Base-by-base conservation (phyloP, 2,329 filamentous ascomycete genomes). In the Talaromyces rugulosus region DNA sequence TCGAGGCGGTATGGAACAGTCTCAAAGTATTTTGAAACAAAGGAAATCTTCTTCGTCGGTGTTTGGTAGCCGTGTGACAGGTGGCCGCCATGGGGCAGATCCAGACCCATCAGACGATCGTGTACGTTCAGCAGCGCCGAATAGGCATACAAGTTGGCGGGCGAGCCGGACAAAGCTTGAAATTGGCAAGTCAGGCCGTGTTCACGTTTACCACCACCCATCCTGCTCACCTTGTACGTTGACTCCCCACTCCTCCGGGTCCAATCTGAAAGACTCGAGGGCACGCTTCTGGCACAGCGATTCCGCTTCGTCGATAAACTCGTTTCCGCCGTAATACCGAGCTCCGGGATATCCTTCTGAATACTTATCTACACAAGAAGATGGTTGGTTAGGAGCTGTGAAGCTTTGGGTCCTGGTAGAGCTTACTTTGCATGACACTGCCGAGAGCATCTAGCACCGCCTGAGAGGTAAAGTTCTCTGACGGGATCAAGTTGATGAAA, bases 21-120 rank as follows among this genome's bases (percentile, higher is more conserved):
- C 85, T 99, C 94, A 76, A 98, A 99, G 86, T 99, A 99, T 73
- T 94, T 98, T 44, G 94, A 98, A 71, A 99, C 90, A 64, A 92
- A 92, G 60, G 94, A 98, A 79, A 99, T 99, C 74, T 99, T 99
- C 83, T 90, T 91, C 74, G 89, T 87, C 34, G 95, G 91, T 36
- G 91, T 98, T 82, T 99, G 95, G 82, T 99, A 99, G 69, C 95
- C 95, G 83, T 99, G 95, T 77, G 89, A 92, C 81, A 97, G 83
- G 81, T 97, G 93, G 68, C 93, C 93, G 79, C 93, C 93, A 76
- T 97, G 93, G 66, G 93, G 93, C 61, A 97, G 87, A 76, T 97
- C 93, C 69, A 97, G 84, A 72, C 95, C 95, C 95, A 99, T 99
- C 69, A 99, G 84, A 73, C 95, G 89, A 69, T 96, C 95, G 79